Evolutionary conservation across 2,329 filamentous ascomycete genomes (phyloP).

Genomic region (Shiraia sp.): DNA sequence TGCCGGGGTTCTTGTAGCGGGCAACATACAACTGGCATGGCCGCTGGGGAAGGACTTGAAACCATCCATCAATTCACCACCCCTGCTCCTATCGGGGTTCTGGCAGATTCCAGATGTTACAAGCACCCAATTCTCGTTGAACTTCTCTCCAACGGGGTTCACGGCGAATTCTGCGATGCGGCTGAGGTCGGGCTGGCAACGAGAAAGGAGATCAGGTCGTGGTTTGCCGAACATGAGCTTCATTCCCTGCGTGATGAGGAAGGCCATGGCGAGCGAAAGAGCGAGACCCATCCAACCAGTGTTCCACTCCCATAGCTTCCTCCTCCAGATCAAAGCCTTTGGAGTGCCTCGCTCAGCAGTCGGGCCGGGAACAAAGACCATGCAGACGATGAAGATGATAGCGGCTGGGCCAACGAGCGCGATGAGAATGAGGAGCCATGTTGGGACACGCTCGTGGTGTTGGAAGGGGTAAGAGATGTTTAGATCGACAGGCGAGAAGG

Average conservation of each 20-base stretch:
- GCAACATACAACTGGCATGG: conserved; percentile 66
- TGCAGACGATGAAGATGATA: conserved; percentile 69
- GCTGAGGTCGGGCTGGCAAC: conserved; percentile 75
- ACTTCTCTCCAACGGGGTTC: conserved; percentile 57
- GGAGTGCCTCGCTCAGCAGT: conserved; percentile 67
- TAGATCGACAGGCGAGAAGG: conserved; percentile 73
- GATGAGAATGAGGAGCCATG: conserved; percentile 66
- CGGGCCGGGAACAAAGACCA: conserved; percentile 72
- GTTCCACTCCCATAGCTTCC: conserved; percentile 91
- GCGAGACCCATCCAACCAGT: conserved; percentile 81
- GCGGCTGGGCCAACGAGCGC: conserved; percentile 66
- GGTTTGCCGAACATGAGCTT: conserved; percentile 74
- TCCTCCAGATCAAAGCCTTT: conserved; percentile 69
- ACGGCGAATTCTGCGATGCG: conserved; percentile 60
- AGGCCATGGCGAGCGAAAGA: conserved; percentile 71
- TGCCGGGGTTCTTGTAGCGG: not conserved
- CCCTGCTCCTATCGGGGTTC: conserved; percentile 57
- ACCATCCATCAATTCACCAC: conserved; percentile 69
- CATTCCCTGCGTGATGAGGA: conserved; percentile 81
- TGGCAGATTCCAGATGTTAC: conserved; percentile 78
- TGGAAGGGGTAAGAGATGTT: conserved; percentile 79
- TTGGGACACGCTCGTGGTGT: conserved; percentile 71
- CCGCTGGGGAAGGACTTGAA: conserved; percentile 85
- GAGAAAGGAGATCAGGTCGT: conserved; percentile 65
- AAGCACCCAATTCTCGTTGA: conserved; percentile 64